Conservation (phyloP, 768 basidiomycete genomes). For the Russula dissimulans region DNA sequence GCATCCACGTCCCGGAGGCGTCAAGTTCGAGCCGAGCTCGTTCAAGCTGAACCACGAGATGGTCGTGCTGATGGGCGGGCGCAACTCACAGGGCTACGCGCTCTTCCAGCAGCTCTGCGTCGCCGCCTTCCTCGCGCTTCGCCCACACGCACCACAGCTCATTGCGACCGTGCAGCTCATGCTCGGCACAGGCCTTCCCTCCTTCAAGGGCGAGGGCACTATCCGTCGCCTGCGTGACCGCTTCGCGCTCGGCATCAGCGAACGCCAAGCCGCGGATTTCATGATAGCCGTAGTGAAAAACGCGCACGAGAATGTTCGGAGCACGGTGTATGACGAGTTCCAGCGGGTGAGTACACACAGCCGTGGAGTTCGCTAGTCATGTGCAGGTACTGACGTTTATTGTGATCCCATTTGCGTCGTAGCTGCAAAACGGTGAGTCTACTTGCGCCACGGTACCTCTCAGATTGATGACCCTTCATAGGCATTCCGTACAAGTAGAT, state of each 20-base stretch:
- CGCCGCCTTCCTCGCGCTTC: constrained; percentile 92
- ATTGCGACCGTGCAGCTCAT: constrained; percentile 85
- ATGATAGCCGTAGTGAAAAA: constrained; percentile 87
- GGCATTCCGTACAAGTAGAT: constrained; percentile 19
- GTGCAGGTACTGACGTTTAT: constrained; percentile 2
- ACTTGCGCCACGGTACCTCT: background rate
- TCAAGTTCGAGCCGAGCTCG: constrained; percentile 96
- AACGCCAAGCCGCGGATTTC: constrained; percentile 87
- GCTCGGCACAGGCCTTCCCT: constrained; percentile 90
- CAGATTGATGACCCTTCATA: background rate
- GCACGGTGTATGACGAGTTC: constrained; percentile 93
- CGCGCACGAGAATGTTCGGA: constrained; percentile 91
- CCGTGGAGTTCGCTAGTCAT: background rate
- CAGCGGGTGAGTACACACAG: constrained; percentile 53
- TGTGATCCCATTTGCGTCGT: constrained; percentile 1
- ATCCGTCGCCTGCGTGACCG: constrained; percentile 81
- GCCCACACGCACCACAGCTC: constrained; percentile 89
- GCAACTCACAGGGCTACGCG: constrained; percentile 88
- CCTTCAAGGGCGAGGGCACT: constrained; percentile 93
- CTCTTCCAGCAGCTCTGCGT: constrained; percentile 90
- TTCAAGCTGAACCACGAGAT: constrained; percentile 99
- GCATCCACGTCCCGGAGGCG: constrained; percentile 46
- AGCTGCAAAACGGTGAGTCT: constrained; percentile 42
- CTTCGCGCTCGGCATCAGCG: constrained; percentile 73
- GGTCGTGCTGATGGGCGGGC: constrained; percentile 95